These are phyloP conservation scores for Candida verbasci DNA, from an alignment of 805 yeast genomes.

Conservation along the genomic window DNA sequence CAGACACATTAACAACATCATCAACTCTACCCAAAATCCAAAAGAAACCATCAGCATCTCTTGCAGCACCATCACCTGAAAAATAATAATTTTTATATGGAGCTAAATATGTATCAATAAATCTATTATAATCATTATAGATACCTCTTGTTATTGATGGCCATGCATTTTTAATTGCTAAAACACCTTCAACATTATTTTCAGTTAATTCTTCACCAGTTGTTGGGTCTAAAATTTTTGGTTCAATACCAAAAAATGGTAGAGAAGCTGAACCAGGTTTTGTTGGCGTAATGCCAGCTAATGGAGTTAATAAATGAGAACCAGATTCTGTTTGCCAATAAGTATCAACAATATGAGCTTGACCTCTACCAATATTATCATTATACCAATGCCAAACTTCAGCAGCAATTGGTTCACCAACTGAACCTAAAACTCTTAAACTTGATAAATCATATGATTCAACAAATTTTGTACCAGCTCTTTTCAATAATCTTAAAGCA, in stretches of 20 bases:
- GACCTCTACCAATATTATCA: constrained; percentile 82
- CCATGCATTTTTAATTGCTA: constrained; percentile 89
- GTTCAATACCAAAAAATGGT: constrained; percentile 93
- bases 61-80: constrained; percentile 98
- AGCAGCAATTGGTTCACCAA: constrained; percentile 97
- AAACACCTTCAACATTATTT: constrained; percentile 93
- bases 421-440: constrained; percentile 92
- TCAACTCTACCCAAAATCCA: constrained; percentile 99
- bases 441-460: constrained; percentile 76
- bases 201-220: constrained; percentile 80
- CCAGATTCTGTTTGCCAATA: constrained; percentile 99
- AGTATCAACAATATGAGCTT: constrained; percentile 91
- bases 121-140: constrained; percentile 82
- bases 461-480: constrained; percentile 85
- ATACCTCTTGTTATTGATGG: constrained; percentile 99
- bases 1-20: constrained; percentile 96
- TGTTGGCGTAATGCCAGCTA: constrained; percentile 91
- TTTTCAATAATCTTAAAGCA: constrained; percentile 82
- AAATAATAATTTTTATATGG: constrained; percentile 93
- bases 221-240: constrained; percentile 90
- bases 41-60: constrained; percentile 93
- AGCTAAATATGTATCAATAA: constrained; percentile 84
- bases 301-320: constrained; percentile 88
- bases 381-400: constrained; percentile 99
- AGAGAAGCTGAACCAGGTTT: constrained; percentile 97